A percentile compares a stretch with the other conserved stretches of the same genome.
phyloP scores from a whole-genome alignment of 2,329 filamentous ascomycete genomes.

The Fusarium fujikuroi region DNA sequence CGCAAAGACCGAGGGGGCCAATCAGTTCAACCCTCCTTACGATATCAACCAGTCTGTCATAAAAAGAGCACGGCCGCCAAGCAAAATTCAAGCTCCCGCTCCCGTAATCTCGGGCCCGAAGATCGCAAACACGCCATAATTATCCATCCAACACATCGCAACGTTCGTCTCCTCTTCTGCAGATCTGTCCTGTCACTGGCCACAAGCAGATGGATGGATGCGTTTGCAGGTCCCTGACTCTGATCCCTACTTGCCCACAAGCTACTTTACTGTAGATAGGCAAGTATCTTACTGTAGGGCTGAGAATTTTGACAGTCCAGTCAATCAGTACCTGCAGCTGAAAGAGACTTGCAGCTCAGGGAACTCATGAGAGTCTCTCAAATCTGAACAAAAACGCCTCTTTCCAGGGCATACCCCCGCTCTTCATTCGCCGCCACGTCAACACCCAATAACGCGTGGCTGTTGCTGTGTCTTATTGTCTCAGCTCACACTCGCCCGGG shows the following conservation, averaged over 20 bases:
- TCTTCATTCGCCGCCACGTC: slow-evolving; percentile 10
- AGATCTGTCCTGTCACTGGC: slow-evolving; percentile 24
- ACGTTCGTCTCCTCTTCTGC: background rate
- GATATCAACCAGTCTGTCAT: background rate
- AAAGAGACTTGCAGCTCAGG: slow-evolving; percentile 27
- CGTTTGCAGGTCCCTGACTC: slow-evolving; percentile 3
- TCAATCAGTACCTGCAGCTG: background rate
- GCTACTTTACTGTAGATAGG: slow-evolving; percentile 1
- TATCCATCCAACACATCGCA: background rate
- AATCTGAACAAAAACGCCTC: slow-evolving; percentile 11
- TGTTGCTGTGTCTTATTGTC: slow-evolving; percentile 9
- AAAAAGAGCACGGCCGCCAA: slow-evolving; percentile 20
- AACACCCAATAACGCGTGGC: background rate
- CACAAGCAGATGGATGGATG: slow-evolving; percentile 9
- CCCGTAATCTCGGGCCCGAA: slow-evolving; percentile 30
- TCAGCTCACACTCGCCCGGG: slow-evolving; percentile 3
- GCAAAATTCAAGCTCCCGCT: slow-evolving; percentile 7
- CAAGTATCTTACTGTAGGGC: slow-evolving; percentile 9
- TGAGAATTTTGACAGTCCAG: background rate
- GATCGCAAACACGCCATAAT: slow-evolving; percentile 17
- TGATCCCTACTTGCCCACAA: slow-evolving; percentile 5
- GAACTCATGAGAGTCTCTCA: slow-evolving; percentile 14
- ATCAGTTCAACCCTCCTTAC: background rate
- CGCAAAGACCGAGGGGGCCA: slow-evolving; percentile 2
- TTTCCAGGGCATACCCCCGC: background rate